These are phyloP conservation scores for Colletotrichum endophyticum DNA, from an alignment of 2,329 filamentous ascomycete species.

Conservation along the genomic window DNA sequence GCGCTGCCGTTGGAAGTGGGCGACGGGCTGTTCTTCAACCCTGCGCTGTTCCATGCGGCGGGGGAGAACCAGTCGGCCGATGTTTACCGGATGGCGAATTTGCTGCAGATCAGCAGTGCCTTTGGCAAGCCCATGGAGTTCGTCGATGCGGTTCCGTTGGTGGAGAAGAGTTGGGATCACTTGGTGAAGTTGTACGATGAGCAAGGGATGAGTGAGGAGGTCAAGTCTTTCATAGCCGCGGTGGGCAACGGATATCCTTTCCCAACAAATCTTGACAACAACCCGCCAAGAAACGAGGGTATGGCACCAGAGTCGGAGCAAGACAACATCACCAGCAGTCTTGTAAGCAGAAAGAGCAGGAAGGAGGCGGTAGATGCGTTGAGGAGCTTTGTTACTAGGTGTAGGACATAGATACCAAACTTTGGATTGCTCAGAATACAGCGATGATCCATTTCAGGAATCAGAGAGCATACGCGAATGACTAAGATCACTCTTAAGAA, in stretches of 20 bases:
- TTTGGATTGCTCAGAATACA: neutral
- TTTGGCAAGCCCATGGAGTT: conserved; percentile 70
- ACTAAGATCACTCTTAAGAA: neutral
- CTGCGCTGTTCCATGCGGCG: conserved; percentile 67
- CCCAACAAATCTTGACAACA: conserved; percentile 64
- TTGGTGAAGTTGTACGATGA: conserved; percentile 34
- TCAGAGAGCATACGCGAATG: too few relatives aligned
- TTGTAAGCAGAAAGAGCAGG: conserved; percentile 45
- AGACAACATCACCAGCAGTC: conserved; percentile 48
- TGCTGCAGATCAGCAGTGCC: conserved; percentile 65
- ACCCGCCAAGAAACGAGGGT: conserved; percentile 58
- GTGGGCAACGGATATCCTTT: conserved; percentile 66
- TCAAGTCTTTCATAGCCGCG: conserved; percentile 53
- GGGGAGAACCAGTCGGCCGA: conserved; percentile 56
- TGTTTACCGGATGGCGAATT: conserved; percentile 62
- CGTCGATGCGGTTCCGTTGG: conserved; percentile 55
- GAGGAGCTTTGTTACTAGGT: conserved; percentile 19
- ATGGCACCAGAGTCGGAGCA: conserved; percentile 68
- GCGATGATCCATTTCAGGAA: neutral
- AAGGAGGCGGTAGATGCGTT: conserved; percentile 45
- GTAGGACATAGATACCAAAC: neutral
- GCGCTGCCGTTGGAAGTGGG: conserved; percentile 57
- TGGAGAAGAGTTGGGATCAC: conserved; percentile 49
- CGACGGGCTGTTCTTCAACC: conserved; percentile 69
- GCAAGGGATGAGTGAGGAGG: conserved; percentile 42